Evolutionary conservation across 2,329 filamentous ascomycete genomes (phyloP).

Genomic region (Fusarium penzigii): DNA sequence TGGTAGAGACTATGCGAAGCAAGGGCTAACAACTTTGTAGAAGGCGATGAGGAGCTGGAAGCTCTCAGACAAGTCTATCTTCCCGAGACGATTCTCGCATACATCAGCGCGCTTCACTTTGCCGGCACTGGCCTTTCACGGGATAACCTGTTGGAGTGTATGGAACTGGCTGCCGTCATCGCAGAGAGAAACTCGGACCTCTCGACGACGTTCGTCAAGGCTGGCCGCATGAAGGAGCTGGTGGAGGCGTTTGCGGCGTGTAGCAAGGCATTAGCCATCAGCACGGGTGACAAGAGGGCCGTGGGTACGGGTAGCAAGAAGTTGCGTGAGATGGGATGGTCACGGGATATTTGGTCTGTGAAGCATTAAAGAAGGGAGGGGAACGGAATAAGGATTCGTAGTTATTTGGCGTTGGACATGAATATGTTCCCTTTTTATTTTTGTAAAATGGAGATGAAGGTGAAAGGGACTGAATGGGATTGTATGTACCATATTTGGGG

Average conservation of each 20-base stretch:
- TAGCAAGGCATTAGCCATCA: constrained; percentile 69
- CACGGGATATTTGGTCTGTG: constrained; percentile 62
- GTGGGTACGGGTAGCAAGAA: constrained; percentile 56
- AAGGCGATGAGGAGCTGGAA: constrained; percentile 62
- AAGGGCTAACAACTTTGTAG: constrained; percentile 32
- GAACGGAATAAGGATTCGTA: background rate
- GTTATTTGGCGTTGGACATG: constrained; percentile 15
- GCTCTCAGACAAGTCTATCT: constrained; percentile 76
- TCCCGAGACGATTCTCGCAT: constrained; percentile 82
- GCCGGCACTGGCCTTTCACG: constrained; percentile 73
- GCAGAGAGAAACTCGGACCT: constrained; percentile 71
- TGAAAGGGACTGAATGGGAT: background rate
- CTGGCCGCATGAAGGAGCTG: constrained; percentile 72
- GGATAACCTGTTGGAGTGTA: constrained; percentile 77
- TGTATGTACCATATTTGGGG: constrained; percentile 13
- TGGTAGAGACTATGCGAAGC: background rate
- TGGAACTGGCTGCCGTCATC: constrained; percentile 79
- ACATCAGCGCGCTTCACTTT: constrained; percentile 78
- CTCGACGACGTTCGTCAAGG: constrained; percentile 62
- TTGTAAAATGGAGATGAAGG: no score
- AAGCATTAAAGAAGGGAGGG: constrained; percentile 23
- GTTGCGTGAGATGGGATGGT: constrained; percentile 63
- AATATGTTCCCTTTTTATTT: constrained; percentile 9
- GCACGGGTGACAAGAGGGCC: constrained; percentile 55
- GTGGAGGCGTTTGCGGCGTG: constrained; percentile 75